These are phyloP conservation scores for Speleostelium caveatum DNA, from an alignment of 78 protist genomes.

Conservation along the genomic window DNA sequence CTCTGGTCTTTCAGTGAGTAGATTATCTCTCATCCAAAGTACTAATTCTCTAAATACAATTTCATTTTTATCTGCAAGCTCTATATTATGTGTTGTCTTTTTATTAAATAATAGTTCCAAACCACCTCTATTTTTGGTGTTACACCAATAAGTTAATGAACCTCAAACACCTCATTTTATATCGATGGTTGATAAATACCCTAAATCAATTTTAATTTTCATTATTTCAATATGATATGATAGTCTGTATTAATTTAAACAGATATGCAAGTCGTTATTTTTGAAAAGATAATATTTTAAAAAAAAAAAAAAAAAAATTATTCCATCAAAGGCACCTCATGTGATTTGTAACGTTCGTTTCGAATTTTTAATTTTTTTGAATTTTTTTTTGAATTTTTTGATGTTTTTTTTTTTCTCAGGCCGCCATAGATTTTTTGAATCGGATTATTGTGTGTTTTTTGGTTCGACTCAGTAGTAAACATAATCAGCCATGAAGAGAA, in stretches of 20 bases:
- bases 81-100: conserved; percentile 29
- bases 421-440: too few species aligned
- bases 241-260: background rate
- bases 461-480: conserved; percentile 1
- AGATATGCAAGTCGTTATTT: background rate
- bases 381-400: too few species aligned
- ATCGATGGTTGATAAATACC: background rate
- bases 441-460: too few species aligned
- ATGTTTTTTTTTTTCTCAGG: too few species aligned
- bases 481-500: conserved; percentile 37
- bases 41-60: conserved; percentile 50
- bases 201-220: conserved; percentile 53
- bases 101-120: conserved; percentile 83
- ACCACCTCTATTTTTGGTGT: conserved; percentile 82
- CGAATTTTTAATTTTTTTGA: too few species aligned
- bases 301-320: background rate
- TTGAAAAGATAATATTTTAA: background rate
- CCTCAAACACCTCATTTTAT: background rate
- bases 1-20: conserved; percentile 84
- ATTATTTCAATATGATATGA: background rate
- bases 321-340: background rate
- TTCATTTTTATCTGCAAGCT: conserved; percentile 27
- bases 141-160: background rate
- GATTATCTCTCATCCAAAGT: conserved; percentile 45
- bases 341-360: too few species aligned